Conservation (phyloP, 164 flowering plant genomes). For the Stephania japonica region DNA sequence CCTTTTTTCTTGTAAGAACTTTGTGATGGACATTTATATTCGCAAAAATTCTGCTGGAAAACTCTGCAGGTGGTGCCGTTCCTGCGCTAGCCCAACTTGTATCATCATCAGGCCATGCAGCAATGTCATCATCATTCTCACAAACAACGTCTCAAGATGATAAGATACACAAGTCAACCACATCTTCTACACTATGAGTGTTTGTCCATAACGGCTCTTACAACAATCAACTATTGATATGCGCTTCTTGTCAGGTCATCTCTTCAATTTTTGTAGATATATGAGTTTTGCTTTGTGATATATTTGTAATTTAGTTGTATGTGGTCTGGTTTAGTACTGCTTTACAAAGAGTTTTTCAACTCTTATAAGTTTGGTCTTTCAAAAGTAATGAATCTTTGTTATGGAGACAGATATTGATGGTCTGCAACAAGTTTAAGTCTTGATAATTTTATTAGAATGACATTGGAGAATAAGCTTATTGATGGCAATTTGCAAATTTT, state of each 20-base stretch:
- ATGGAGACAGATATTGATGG: neutral
- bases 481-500: too few relatives aligned
- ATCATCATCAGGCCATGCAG: conserved; percentile 75
- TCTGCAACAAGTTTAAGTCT: neutral
- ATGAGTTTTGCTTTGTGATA: neutral
- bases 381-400: neutral
- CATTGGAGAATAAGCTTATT: too few relatives aligned
- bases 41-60: neutral
- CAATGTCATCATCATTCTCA: conserved; percentile 36
- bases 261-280: neutral
- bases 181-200: conserved; percentile 38
- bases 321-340: neutral
- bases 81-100: conserved; percentile 88
- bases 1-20: neutral
- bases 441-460: too few relatives aligned
- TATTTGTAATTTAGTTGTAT: neutral
- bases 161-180: conserved; percentile 41
- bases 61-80: conserved; percentile 74
- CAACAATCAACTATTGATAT: neutral
- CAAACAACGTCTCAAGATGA: conserved; percentile 40
- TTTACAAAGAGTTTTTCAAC: neutral
- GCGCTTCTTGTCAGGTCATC: neutral
- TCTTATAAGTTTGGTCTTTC: neutral
- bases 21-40: neutral
- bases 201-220: neutral